A percentile compares a stretch with the other conserved stretches of the same genome.
These are phyloP conservation scores for Zalerion maritima DNA, from an alignment of 495 filamentous ascomycete genomes.

Conservation along the genomic window DNA sequence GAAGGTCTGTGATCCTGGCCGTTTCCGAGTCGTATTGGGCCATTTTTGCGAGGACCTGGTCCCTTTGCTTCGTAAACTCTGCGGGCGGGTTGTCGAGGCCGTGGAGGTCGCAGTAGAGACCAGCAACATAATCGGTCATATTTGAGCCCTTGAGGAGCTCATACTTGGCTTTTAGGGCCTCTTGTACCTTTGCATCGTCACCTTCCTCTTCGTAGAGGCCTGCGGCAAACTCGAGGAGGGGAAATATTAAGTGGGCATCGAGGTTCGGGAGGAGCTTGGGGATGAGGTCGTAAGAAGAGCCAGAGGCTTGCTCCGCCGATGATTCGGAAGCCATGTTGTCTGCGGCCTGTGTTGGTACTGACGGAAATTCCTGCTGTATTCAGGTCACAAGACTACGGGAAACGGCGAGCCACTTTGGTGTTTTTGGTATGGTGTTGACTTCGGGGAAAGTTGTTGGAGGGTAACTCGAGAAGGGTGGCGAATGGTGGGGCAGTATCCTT, in stretches of 20 bases:
- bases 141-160: slow-evolving; percentile 88
- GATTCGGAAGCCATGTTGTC: slow-evolving; percentile 7
- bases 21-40: slow-evolving; percentile 73
- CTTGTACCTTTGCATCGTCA: slow-evolving; percentile 41
- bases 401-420: slow-evolving; percentile 7
- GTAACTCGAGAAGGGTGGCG: neutral
- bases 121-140: slow-evolving; percentile 94
- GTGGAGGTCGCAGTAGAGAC: slow-evolving; percentile 75
- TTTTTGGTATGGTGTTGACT: slow-evolving; percentile 9
- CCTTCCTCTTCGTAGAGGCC: slow-evolving; percentile 43
- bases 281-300: slow-evolving; percentile 60
- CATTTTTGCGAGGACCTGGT: slow-evolving; percentile 71
- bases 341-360: slow-evolving; percentile 4
- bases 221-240: slow-evolving; percentile 69
- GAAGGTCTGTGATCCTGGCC: slow-evolving; percentile 65
- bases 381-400: slow-evolving; percentile 7
- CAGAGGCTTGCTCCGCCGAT: slow-evolving; percentile 39
- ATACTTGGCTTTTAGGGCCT: slow-evolving; percentile 72
- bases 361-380: slow-evolving; percentile 4
- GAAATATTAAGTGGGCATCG: slow-evolving; percentile 91
- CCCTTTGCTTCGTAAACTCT: slow-evolving; percentile 74
- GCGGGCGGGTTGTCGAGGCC: slow-evolving; percentile 60
- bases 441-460: slow-evolving; percentile 1
- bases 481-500: slow-evolving; percentile 5
- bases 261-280: slow-evolving; percentile 82